Base-by-base conservation (phyloP, 306 rosid species). In the Medicago arabica region DNA sequence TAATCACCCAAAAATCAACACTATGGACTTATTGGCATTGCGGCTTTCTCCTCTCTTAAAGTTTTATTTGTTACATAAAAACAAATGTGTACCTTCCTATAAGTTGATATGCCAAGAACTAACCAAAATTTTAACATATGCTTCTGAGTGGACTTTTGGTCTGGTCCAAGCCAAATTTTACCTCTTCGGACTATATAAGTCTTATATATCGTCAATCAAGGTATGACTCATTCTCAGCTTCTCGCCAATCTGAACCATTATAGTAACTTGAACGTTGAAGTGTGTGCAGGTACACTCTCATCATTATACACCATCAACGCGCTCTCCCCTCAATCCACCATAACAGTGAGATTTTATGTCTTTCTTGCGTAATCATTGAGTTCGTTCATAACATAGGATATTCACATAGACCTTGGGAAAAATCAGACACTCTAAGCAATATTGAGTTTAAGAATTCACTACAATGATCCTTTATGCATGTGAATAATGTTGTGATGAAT, bases 401-500 rank as follows among this genome's bases (percentile, higher is more conserved):
- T 82, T 86, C 90, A 86, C 92, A 88, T 60, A 72, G 68, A 79
- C 78, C 80, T 83, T 62, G 46, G 78, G 58, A 59, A 67, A 77
- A 62, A 47, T 53, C 71, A 81, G 69, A 69, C 74, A 83, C 81
- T 74, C 47, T 49, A 66, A 60, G 49, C 41, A 61, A 19, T 31
- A 78, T 40, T 69, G 66, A 76, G 77, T 54, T 71, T 72, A 72
- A 79, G 49, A 67, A 31, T 68, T 69, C 59, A 70, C 67, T 69
- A 66, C 62, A 77, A 59, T 31, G 41, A 34, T 68, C 58, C 57
- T 62, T 85, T 76, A 86, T 75, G 85, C 86, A 71, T 70, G 83
- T 0, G 84, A 81, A 74, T 85, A 86, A 81, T 75, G 81, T 68
- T 85, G 92, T 14, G 86, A 58, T 8, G 92, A 81, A 41, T 88